phyloP scores from a whole-genome alignment of 306 rosid genomes.

The Quercus engelmannii region DNA sequence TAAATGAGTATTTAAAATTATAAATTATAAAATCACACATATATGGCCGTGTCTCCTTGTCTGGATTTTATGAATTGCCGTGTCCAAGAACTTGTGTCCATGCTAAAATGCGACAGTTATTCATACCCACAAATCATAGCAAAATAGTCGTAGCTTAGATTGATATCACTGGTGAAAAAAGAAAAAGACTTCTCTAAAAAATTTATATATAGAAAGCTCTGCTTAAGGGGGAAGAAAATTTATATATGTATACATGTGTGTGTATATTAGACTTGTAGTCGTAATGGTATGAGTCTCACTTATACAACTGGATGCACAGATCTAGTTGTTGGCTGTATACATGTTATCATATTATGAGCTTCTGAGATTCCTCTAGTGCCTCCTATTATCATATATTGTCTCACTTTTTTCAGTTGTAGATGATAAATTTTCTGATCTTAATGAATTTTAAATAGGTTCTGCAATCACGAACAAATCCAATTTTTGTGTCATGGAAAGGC shows the following conservation, averaged over 20 bases:
- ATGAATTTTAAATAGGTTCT: slow-evolving; percentile 53
- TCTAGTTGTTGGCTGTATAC: background rate
- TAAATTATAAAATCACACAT: background rate
- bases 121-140: background rate
- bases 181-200: background rate
- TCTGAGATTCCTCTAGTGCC: background rate
- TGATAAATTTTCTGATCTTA: slow-evolving; percentile 9
- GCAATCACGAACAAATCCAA: slow-evolving; percentile 80
- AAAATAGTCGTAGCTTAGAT: background rate
- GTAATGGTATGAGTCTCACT: background rate
- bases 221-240: too few relatives aligned
- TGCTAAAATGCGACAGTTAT: background rate
- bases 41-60: background rate
- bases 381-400: background rate
- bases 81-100: background rate
- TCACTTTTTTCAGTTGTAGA: background rate
- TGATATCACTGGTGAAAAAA: background rate
- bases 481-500: slow-evolving; percentile 82
- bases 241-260: too few relatives aligned
- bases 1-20: background rate
- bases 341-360: background rate
- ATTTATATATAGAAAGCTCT: background rate
- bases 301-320: background rate
- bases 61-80: background rate
- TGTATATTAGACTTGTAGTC: background rate